Percentiles rank a stretch among this genome's conserved stretches.
Conservation (phyloP, 352 stramenopile genomes). For the Phytophthora citrophthora region DNA sequence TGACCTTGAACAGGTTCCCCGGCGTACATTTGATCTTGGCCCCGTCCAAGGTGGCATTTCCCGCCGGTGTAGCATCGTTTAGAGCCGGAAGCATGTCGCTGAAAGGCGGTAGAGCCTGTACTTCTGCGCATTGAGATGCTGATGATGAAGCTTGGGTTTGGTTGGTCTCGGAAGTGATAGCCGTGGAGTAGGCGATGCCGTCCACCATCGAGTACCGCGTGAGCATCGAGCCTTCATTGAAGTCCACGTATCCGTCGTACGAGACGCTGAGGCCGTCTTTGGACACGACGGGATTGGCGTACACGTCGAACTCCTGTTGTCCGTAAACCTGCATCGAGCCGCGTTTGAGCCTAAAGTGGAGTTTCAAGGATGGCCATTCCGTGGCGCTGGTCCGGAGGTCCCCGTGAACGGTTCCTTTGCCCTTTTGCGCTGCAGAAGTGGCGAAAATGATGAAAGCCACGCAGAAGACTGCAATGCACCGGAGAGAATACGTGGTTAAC, state of each 20-base stretch:
- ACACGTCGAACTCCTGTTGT: conserved; percentile 39
- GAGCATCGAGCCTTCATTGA: conserved; percentile 26
- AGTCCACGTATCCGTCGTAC: conserved; percentile 44
- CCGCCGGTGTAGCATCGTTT: conserved; percentile 22
- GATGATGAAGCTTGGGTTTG: conserved; percentile 12
- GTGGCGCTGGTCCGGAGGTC: conserved; percentile 28
- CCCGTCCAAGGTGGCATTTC: conserved; percentile 13
- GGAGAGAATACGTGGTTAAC: conserved; percentile 2
- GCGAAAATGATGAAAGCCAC: conserved; percentile 1
- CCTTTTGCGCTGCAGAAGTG: conserved; percentile 5
- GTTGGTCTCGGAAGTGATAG: conserved; percentile 7
- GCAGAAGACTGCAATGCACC: conserved; percentile 4
- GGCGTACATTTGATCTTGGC: conserved; percentile 34
- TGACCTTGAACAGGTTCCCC: conserved; percentile 42
- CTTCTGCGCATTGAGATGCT: conserved; percentile 28
- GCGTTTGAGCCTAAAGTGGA: conserved; percentile 52
- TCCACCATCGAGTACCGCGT: conserved; percentile 43
- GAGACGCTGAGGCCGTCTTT: conserved; percentile 28
- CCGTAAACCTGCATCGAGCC: conserved; percentile 44
- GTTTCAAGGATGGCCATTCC: conserved; percentile 43
- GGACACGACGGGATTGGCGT: conserved; percentile 42
- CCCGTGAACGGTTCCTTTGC: conserved; percentile 24
- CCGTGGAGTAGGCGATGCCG: conserved; percentile 41
- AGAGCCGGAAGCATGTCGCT: conserved; percentile 33
- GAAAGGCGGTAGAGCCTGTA: conserved; percentile 33